A percentile compares a stretch with the other conserved stretches of the same genome.
These are phyloP conservation scores for Peronosclerospora sorghi DNA, from an alignment of 352 stramenopile species.

Conservation along the genomic window DNA sequence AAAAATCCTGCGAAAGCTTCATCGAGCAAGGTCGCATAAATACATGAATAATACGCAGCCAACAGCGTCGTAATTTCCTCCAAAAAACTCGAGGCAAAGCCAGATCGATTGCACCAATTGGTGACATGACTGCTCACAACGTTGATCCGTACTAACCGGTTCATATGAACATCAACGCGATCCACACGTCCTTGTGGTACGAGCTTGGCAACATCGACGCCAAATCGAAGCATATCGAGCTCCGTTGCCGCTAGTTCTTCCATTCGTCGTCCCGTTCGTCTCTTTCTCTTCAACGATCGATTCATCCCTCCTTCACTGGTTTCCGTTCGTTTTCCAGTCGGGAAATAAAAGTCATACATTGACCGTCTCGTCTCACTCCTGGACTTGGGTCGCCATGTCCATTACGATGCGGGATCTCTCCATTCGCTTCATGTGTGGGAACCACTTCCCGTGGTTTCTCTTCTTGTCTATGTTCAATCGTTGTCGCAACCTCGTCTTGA, in stretches of 20 bases:
- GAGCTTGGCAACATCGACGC: slow-evolving; percentile 63
- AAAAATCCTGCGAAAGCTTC: slow-evolving; percentile 66
- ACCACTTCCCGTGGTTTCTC: slow-evolving; percentile 3
- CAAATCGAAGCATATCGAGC: slow-evolving; percentile 52
- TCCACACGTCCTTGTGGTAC: slow-evolving; percentile 78
- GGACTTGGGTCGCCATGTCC: slow-evolving; percentile 18
- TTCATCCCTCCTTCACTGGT: slow-evolving; percentile 5
- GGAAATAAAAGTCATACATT: slow-evolving; percentile 58
- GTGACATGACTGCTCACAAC: slow-evolving; percentile 55
- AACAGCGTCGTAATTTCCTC: slow-evolving; percentile 60
- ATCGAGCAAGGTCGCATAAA: slow-evolving; percentile 71
- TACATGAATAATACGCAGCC: slow-evolving; percentile 73
- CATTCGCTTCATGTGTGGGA: background rate
- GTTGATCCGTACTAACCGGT: slow-evolving; percentile 27
- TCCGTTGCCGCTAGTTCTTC: slow-evolving; percentile 12
- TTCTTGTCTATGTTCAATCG: slow-evolving; percentile 30
- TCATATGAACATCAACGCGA: slow-evolving; percentile 60
- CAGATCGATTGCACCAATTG: slow-evolving; percentile 57
- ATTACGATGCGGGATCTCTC: slow-evolving; percentile 12
- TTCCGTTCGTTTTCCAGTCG: slow-evolving; percentile 6
- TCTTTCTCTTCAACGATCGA: slow-evolving; percentile 39
- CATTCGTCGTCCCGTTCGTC: slow-evolving; percentile 13
- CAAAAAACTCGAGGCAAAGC: slow-evolving; percentile 59
- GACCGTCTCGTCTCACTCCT: slow-evolving; percentile 15
- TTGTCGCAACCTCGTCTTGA: slow-evolving; percentile 22